phyloP scores from a whole-genome alignment of 108 stramenopile species.

The Ochromonas danica region DNA sequence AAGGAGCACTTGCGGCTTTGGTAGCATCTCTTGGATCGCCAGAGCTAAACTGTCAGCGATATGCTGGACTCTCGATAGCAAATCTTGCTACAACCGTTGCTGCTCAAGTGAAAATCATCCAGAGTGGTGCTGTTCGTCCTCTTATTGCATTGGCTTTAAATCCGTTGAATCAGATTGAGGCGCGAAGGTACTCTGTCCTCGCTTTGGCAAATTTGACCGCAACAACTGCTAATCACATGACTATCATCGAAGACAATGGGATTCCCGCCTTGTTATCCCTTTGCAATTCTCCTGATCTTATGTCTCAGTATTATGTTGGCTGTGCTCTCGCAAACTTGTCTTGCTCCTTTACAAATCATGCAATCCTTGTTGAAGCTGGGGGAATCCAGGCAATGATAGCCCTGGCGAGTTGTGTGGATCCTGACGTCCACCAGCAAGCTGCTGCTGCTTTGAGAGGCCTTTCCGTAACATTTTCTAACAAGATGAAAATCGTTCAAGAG shows the following conservation, averaged over 20 bases:
- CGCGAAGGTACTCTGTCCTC: slow-evolving; percentile 66
- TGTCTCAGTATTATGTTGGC: slow-evolving; percentile 72
- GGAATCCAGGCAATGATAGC: slow-evolving; percentile 72
- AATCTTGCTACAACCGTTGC: slow-evolving; percentile 71
- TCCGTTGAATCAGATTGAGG: slow-evolving; percentile 56
- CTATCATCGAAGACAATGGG: slow-evolving; percentile 64
- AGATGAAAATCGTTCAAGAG: slow-evolving; percentile 76
- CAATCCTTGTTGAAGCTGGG: slow-evolving; percentile 70
- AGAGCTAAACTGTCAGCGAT: slow-evolving; percentile 66
- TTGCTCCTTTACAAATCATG: slow-evolving; percentile 65
- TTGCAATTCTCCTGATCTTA: slow-evolving; percentile 65
- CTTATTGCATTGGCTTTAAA: slow-evolving; percentile 55
- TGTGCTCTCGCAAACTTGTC: slow-evolving; percentile 73
- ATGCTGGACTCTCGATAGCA: slow-evolving; percentile 70
- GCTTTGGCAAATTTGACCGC: slow-evolving; percentile 74
- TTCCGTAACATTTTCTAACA: slow-evolving; percentile 61
- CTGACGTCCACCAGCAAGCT: slow-evolving; percentile 67
- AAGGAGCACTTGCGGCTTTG: slow-evolving; percentile 62
- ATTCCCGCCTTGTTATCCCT: slow-evolving; percentile 68
- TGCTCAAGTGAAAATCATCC: slow-evolving; percentile 70
- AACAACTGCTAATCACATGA: slow-evolving; percentile 66
- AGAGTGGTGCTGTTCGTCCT: slow-evolving; percentile 69
- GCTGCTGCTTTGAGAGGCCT: slow-evolving; percentile 75
- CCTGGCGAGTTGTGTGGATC: slow-evolving; percentile 59
- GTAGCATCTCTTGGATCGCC: slow-evolving; percentile 57